phyloP scores from a whole-genome alignment of 768 basidiomycete species.

The Leccinum barrowsii region DNA sequence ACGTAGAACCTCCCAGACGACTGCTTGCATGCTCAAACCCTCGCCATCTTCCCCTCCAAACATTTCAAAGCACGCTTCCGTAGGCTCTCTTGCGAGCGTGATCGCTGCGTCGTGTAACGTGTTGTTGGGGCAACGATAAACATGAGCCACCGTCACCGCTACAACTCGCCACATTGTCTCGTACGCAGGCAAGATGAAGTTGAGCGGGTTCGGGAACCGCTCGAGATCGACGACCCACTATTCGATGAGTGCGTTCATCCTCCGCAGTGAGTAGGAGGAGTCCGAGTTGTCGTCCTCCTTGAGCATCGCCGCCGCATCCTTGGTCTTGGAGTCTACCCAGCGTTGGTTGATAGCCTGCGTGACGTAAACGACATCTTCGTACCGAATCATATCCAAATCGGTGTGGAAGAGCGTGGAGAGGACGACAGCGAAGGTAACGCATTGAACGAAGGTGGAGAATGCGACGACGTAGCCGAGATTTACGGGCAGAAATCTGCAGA shows the following conservation, averaged over 20 bases:
- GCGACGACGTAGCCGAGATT: not conserved
- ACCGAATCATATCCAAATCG: constrained; percentile 26
- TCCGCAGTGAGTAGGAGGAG: constrained; percentile 25
- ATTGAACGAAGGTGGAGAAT: constrained; percentile 42
- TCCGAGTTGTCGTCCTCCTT: constrained; percentile 6
- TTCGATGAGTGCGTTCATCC: constrained; percentile 27
- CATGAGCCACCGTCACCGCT: constrained; percentile 39
- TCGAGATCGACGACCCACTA: constrained; percentile 36
- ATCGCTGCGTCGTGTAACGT: constrained; percentile 26
- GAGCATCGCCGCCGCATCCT: constrained; percentile 6
- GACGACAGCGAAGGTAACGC: constrained; percentile 40
- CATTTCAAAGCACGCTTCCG: constrained; percentile 14
- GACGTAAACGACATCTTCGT: constrained; percentile 37
- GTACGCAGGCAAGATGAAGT: constrained; percentile 57
- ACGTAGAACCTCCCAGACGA: constrained; percentile 29
- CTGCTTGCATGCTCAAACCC: constrained; percentile 20
- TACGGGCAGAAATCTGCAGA: constrained; percentile 12
- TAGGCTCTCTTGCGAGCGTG: constrained; percentile 21
- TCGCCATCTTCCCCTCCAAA: constrained; percentile 11
- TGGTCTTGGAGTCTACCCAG: constrained; percentile 24
- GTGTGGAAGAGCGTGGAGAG: constrained; percentile 40
- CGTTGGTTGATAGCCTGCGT: constrained; percentile 37
- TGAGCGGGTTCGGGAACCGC: constrained; percentile 35
- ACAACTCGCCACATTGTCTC: constrained; percentile 66
- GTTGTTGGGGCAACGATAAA: constrained; percentile 23